phyloP scores from a whole-genome alignment of 73 alveolate species.

The Stentor coeruleus region DNA sequence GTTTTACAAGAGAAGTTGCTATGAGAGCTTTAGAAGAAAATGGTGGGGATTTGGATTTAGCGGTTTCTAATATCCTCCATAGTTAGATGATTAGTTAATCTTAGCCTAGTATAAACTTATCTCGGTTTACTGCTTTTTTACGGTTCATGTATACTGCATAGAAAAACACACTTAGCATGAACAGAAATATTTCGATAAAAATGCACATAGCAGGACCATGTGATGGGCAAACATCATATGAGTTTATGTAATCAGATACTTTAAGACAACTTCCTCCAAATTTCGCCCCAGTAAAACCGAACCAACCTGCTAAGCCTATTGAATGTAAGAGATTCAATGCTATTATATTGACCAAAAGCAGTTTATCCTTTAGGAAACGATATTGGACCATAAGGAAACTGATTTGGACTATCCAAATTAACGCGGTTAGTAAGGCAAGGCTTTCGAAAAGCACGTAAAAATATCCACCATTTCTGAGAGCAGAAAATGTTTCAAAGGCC shows the following conservation, averaged over 20 bases:
- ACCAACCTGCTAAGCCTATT: conserved; percentile 9
- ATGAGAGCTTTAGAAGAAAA: no score
- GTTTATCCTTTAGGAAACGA: background rate
- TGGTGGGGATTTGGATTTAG: no score
- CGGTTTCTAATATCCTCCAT: no score
- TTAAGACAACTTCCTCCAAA: background rate
- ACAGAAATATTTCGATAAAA: background rate
- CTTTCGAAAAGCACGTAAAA: background rate
- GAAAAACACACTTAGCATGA: background rate
- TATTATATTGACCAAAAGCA: background rate
- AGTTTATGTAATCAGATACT: background rate
- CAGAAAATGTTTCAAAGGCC: background rate
- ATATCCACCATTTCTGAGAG: background rate
- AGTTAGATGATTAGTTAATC: no score
- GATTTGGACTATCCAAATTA: background rate
- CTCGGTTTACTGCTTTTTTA: background rate
- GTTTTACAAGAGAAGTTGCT: no score
- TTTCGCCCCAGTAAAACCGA: background rate
- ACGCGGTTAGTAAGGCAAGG: background rate
- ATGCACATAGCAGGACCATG: conserved; percentile 2
- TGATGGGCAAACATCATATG: background rate
- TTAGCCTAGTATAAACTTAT: no score
- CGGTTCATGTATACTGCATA: background rate
- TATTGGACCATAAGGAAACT: background rate
- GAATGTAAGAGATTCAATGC: background rate